Evolutionary conservation across 2,329 filamentous ascomycete species (phyloP).

Genomic region (Arthrobotrys musiformis): DNA sequence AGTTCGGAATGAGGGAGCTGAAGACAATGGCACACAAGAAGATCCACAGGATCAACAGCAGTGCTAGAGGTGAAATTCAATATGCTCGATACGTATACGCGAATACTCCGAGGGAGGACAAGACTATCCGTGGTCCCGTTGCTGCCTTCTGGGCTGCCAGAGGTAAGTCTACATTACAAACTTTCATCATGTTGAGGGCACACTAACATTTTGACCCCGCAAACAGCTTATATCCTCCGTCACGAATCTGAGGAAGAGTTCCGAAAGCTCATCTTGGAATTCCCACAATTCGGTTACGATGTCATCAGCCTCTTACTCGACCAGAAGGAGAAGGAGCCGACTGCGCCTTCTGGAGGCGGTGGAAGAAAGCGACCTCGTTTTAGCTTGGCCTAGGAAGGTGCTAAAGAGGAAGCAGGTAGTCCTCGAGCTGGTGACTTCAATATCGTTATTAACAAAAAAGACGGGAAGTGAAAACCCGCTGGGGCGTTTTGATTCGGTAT

Average conservation of each 20-base stretch:
- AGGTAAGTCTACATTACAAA: constrained; percentile 49
- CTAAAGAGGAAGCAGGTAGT: constrained; percentile 13
- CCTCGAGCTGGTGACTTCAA: constrained; percentile 1
- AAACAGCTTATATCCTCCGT: constrained; percentile 75
- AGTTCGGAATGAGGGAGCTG: constrained; percentile 75
- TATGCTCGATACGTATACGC: constrained; percentile 92
- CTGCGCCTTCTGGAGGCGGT: constrained; percentile 7
- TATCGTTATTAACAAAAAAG: constrained; percentile 1
- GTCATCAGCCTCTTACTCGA: constrained; percentile 69
- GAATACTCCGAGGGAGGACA: constrained; percentile 76
- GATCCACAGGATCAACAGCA: constrained; percentile 90
- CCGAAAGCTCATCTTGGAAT: constrained; percentile 84
- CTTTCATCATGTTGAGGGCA: not conserved
- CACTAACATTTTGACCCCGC: not conserved
- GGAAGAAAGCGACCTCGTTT: constrained; percentile 51
- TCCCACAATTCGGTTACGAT: constrained; percentile 91
- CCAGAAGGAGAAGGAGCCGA: constrained; percentile 58
- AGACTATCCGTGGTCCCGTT: constrained; percentile 79
- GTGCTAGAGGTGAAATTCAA: constrained; percentile 86
- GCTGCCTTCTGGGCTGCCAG: constrained; percentile 84
- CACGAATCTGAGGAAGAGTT: constrained; percentile 89
- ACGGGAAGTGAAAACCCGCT: not conserved
- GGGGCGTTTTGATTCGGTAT: not conserved
- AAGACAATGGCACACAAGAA: constrained; percentile 84
- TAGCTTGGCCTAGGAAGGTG: constrained; percentile 45